Evolutionary conservation across 345 rosid species (phyloP).

Genomic region (Punica granatum): DNA sequence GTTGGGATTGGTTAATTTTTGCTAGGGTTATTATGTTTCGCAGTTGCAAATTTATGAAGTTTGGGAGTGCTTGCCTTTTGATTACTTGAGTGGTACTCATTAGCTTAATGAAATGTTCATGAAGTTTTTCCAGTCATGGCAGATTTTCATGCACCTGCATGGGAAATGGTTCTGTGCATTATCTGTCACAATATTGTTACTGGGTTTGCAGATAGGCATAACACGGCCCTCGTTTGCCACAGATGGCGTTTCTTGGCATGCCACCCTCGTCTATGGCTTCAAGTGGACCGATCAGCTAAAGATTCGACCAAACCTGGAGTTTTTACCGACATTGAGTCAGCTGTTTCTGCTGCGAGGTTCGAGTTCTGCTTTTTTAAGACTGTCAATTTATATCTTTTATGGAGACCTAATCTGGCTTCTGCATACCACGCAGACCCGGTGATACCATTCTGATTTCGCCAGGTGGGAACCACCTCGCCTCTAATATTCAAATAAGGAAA

Average conservation of each 20-base stretch:
- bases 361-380: constrained; percentile 10
- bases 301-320: constrained; percentile 56
- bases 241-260: constrained; percentile 95
- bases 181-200: constrained; percentile 36
- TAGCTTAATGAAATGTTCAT: not conserved
- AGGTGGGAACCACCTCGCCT: constrained; percentile 69
- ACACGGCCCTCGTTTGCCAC: constrained; percentile 99
- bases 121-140: not conserved
- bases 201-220: constrained; percentile 99
- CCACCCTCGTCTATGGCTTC: constrained; percentile 92
- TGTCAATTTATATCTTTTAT: not conserved
- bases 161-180: constrained; percentile 9
- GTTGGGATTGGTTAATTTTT: not conserved
- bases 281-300: constrained; percentile 70
- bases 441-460: constrained; percentile 88
- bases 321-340: constrained; percentile 63
- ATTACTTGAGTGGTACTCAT: not conserved
- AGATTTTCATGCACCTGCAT: not conserved
- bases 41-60: no score
- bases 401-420: constrained; percentile 18
- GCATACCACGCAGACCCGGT: constrained; percentile 55
- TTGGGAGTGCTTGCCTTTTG: not conserved
- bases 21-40: no score
- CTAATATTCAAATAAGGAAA: constrained; percentile 77
- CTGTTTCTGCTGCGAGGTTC: constrained; percentile 93